Evolutionary conservation across 176 grass and related monocot species (phyloP), one percentile per base, ranked within the genome.

Genomic region (Zoysia pacifica): DNA sequence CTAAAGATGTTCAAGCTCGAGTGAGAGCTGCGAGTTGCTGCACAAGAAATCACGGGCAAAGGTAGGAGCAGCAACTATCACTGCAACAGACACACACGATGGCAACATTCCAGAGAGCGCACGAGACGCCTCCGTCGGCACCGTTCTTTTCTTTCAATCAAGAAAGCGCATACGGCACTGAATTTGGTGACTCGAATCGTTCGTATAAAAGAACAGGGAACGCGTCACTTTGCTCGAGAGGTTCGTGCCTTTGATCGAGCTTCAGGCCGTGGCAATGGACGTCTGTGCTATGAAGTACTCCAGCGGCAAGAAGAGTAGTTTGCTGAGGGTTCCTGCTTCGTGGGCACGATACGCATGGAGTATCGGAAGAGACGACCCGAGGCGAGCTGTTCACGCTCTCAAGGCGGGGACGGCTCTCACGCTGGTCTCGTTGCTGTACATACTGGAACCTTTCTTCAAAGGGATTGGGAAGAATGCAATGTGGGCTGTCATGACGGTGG

Each of bases 401-500:
- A 94, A 98, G 78, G 92, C 90, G 14, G 95, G 95, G 59, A 65
- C 79, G 11, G 78, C 92, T 69, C 84, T 98, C 56, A 91, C 92
- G 64, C 67, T 87, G n/a, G 91, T 97, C 16, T 97, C 94, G 15
- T 84, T 89, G 42, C 75, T 97, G 43, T 97, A 97, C 67, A 88
- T 97, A 69, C 79, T 90, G 9, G 79, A 93, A 64, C 94, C 94
- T 3, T 84, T 97, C 68, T 97, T 97, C 83, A 56, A 91, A 73
- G 89, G 84, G 11, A 35, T 97, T 0, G 94, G 94, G 28, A 87
- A 93, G 74, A 92, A 93, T 79, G 92, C 95, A 75, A 98, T 98
- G 92, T 98, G 95, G 95, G 95, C 95, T 37, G 92, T 98, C 63
- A 98, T 98, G 83, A 98, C 95, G 0, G 95, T 98, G 52, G 92